Base-by-base conservation (phyloP, 2,329 filamentous ascomycete species). In the Aspergillus ustus region DNA sequence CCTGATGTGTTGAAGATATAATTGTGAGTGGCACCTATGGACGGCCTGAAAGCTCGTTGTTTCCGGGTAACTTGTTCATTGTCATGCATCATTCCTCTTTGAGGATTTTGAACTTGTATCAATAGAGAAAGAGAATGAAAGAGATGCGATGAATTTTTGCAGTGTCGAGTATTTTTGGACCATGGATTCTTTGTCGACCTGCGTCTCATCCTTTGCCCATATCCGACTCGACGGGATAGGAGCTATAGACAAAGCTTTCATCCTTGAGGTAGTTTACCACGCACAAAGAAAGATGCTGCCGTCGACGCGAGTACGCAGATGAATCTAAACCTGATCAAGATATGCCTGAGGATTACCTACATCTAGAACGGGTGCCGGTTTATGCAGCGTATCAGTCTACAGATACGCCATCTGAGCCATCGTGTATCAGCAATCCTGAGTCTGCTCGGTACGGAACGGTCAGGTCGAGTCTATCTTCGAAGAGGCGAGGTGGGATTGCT, bases 121-220 rank as follows among this genome's bases (percentile, higher is more conserved):
- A 25, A 28, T n/a, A 13, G 48, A 29, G 48, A 50, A 50, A 19
- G 28, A 19, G 29, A 17, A 13, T 34, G 17, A 4, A 37, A 44
- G n/a, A 13, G 25, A 17, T n/a, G n/a, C 22, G 29, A n/a, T 4
- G 19, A 11, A 2, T 15, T 11, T 37, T 56, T 25, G 9, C 29
- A n/a, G 52, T 8, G 44, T 37, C 34, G n/a, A 53, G 31, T 46
- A 56, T 48, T 48, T 37, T 46, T 48, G 31, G 53, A 48, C 19
- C 13, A 17, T 40, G n/a, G 50, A 52, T 44, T 43, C 28, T 48
- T 48, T 48, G 45, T 48, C 29, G 48, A 31, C 15, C 11, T 50
- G n/a, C 25, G 29, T 29, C 48, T 4, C 15, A 13, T 15, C 25
- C 48, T 50, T 50, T 31, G 25, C 48, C 31, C 48, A 7, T 50